These are phyloP conservation scores for Termitomyces sp. DNA, from an alignment of 768 basidiomycete species.

Conservation along the genomic window DNA sequence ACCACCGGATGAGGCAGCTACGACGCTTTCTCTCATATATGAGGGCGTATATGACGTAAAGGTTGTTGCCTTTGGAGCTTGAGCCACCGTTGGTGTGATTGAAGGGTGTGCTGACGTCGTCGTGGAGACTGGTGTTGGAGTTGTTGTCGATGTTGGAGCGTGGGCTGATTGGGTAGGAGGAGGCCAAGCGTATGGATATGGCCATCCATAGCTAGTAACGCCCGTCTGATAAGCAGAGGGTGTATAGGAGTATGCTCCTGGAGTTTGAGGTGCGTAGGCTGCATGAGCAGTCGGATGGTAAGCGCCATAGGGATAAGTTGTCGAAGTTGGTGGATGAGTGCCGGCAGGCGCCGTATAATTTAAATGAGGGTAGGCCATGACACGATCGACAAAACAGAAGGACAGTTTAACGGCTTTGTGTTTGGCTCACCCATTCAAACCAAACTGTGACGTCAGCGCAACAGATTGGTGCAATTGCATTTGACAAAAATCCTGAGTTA, in stretches of 20 bases:
- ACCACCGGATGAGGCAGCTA: constrained; percentile 32
- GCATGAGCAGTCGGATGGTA: constrained; percentile 37
- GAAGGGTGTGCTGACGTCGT: constrained; percentile 24
- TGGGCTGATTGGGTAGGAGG: constrained; percentile 11
- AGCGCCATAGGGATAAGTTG: constrained; percentile 62
- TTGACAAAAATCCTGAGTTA: too few species aligned
- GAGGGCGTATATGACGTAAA: constrained; percentile 56
- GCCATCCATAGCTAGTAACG: constrained; percentile 69
- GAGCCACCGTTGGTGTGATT: constrained; percentile 18
- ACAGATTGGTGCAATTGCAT: too few species aligned
- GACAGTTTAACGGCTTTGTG: too few species aligned
- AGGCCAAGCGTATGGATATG: constrained; percentile 58
- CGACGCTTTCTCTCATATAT: constrained; percentile 42
- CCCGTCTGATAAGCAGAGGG: constrained; percentile 53
- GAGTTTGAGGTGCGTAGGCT: constrained; percentile 34
- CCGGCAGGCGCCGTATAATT: constrained; percentile 17
- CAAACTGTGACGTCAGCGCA: too few species aligned
- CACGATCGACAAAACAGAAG: background rate
- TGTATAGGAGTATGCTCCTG: constrained; percentile 46
- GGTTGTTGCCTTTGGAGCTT: constrained; percentile 34
- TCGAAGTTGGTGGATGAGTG: constrained; percentile 31
- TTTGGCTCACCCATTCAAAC: too few species aligned
- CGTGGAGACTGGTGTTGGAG: constrained; percentile 20
- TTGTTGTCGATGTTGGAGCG: constrained; percentile 17
- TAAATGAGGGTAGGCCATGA: constrained; percentile 19